Percentiles rank a stretch among this genome's conserved stretches.
phyloP scores from a whole-genome alignment of 352 stramenopile species.

The Phytopythium kandeliae region DNA sequence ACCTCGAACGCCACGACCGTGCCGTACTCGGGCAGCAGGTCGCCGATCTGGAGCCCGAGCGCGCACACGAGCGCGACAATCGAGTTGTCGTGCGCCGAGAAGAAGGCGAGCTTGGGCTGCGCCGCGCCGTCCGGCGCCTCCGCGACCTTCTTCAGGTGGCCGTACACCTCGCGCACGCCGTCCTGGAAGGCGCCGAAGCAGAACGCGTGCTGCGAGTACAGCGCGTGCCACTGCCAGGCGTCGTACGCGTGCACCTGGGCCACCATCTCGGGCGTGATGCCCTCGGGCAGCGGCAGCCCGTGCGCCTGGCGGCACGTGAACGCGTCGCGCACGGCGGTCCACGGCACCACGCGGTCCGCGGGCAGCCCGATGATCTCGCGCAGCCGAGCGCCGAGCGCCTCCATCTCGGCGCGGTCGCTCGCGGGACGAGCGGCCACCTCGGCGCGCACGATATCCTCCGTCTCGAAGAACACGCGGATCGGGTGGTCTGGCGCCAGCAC shows the following conservation, averaged over 20 bases:
- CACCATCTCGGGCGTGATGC: slow-evolving; percentile 58
- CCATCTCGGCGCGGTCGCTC: slow-evolving; percentile 24
- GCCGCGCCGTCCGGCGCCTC: slow-evolving; percentile 11
- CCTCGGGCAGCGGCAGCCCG: slow-evolving; percentile 52
- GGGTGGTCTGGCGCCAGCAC: slow-evolving; percentile 53
- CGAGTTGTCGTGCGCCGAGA: slow-evolving; percentile 83
- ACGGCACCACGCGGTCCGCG: slow-evolving; percentile 42
- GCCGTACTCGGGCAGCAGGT: slow-evolving; percentile 57
- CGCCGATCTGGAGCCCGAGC: slow-evolving; percentile 57
- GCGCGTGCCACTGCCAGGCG: slow-evolving; percentile 75
- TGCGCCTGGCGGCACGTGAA: slow-evolving; percentile 65
- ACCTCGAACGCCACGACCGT: slow-evolving; percentile 66
- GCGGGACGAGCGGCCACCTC: slow-evolving; percentile 30
- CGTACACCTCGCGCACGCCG: slow-evolving; percentile 53
- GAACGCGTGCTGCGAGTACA: slow-evolving; percentile 61
- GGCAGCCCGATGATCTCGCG: slow-evolving; percentile 41
- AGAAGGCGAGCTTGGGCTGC: slow-evolving; percentile 61
- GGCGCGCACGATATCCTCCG: slow-evolving; percentile 53
- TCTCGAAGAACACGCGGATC: slow-evolving; percentile 66
- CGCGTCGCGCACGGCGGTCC: slow-evolving; percentile 64
- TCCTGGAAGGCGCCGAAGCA: slow-evolving; percentile 58
- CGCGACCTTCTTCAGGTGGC: slow-evolving; percentile 43
- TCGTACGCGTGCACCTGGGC: slow-evolving; percentile 58
- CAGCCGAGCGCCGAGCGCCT: slow-evolving; percentile 28
- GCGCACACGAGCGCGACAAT: slow-evolving; percentile 72